Base-by-base conservation (phyloP, 352 stramenopile species). In the Globisporangium camurandrum region DNA sequence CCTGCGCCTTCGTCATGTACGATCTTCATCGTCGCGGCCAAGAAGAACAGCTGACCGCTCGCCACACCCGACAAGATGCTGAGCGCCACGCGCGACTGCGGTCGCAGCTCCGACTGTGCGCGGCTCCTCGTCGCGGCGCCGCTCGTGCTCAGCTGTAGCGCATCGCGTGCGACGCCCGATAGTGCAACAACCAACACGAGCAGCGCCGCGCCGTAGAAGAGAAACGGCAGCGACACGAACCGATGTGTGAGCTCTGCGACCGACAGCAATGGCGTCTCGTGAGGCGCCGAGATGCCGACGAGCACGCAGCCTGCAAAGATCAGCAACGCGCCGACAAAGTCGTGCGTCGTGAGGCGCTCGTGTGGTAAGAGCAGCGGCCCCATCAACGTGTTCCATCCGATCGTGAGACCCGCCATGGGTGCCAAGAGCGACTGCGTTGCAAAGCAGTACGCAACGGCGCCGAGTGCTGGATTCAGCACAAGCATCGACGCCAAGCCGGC, bases 351-450 rank as follows among this genome's bases (percentile, higher is more conserved):
- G 4, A 88, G 67, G 0, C 68, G 73, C 46, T 88, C 77, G 48
- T 86, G 68, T 6, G 76, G 74, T 17, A 92, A 59, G 26, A 92
- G 42, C 3, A 86, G 72, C 10, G 80, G 80, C 2, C 75, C 79
- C 38, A 92, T 70, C 23, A 89, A 62, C 40, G 78, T 88, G 59
- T 92, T 92, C 80, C 80, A 92, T 24, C 75, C 75, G 51, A 92
- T 86, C 9, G 77, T 88, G 43, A 92, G 69, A 1, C 80, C 80
- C 11, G 75, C 77, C 80, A 92, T 92, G 0, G 80, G 80, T n/a
- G 80, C 77, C 16, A 92, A 61, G 14, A 92, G 61, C 41, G 80
- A 92, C 57, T 88, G 80, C 23, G 80, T 82, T 20, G 80, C 80
- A 44, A 89, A 92, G 49, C 74, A 84, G 56, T 87, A 88, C 24